A percentile compares a stretch with the other conserved stretches of the same genome.
Evolutionary conservation across 1,284 basidiomycete species (phyloP).

Genomic region (Boletus calvinii): DNA sequence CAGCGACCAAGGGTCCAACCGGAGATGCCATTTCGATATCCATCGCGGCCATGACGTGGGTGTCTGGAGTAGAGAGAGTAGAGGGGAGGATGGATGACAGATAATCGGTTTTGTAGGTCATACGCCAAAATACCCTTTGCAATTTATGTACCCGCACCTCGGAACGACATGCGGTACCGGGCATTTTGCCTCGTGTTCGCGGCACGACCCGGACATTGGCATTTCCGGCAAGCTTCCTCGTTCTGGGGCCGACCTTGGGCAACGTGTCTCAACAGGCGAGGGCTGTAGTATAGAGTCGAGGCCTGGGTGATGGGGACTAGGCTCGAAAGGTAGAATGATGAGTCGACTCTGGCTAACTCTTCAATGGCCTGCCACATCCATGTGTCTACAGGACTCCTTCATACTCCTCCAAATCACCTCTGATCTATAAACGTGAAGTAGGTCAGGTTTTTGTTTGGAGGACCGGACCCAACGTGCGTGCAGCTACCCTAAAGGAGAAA

Average conservation of each 20-base stretch:
- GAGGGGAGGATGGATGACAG: slow-evolving; percentile 2
- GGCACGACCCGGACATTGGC: slow-evolving; percentile 16
- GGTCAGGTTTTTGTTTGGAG: neutral
- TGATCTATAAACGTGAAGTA: slow-evolving; percentile 1
- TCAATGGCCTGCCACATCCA: neutral
- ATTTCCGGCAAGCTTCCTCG: slow-evolving; percentile 5
- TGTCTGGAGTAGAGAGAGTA: neutral
- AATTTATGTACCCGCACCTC: slow-evolving; percentile 28
- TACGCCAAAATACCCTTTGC: slow-evolving; percentile 6
- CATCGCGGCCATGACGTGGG: slow-evolving; percentile 22
- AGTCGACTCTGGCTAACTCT: neutral
- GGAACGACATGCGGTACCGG: slow-evolving; percentile 28
- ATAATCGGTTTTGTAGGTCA: slow-evolving; percentile 20
- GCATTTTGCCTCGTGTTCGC: slow-evolving; percentile 30
- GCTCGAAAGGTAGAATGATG: neutral
- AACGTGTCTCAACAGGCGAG: slow-evolving; percentile 18
- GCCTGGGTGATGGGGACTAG: slow-evolving; percentile 5
- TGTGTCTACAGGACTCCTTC: neutral
- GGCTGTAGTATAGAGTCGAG: neutral
- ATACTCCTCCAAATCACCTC: neutral
- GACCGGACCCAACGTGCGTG: neutral
- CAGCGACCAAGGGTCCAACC: slow-evolving; percentile 27
- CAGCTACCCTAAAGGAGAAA: neutral
- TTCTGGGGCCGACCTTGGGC: slow-evolving; percentile 6
- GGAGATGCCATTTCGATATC: slow-evolving; percentile 35